phyloP scores from a whole-genome alignment of 2,329 filamentous ascomycete genomes.

The Sarocladium brachiariae region DNA sequence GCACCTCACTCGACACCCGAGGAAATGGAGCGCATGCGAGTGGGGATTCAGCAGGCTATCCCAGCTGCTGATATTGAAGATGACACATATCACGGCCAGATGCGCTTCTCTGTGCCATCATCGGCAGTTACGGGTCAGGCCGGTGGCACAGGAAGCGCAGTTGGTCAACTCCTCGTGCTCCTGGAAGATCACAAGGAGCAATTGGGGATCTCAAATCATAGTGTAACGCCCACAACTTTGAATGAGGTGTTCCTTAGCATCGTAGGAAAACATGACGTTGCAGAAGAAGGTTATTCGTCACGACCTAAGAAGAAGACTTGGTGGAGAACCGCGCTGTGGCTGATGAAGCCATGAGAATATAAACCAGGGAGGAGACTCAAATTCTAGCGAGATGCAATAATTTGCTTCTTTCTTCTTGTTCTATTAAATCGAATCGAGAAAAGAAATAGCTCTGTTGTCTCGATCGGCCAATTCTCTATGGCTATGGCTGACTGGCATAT shows the following conservation, averaged over 20 bases:
- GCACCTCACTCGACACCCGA: conserved; percentile 62
- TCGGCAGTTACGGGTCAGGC: conserved; percentile 17
- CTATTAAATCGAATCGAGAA: too few species aligned
- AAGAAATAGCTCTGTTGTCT: too few species aligned
- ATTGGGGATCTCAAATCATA: conserved; percentile 73
- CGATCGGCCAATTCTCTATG: too few species aligned
- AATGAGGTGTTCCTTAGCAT: conserved; percentile 83
- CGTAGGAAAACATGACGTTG: conserved; percentile 66
- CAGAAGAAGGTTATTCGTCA: conserved; percentile 54
- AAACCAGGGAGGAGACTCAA: not conserved
- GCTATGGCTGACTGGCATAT: too few species aligned
- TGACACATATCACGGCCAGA: conserved; percentile 37
- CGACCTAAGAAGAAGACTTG: conserved; percentile 17
- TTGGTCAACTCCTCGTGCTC: conserved; percentile 60
- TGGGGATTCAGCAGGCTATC: conserved; percentile 55
- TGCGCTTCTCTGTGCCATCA: conserved; percentile 20
- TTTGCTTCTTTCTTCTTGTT: too few species aligned
- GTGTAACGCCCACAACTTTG: conserved; percentile 73
- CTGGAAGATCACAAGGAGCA: conserved; percentile 61
- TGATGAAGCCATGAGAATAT: conserved; percentile 1
- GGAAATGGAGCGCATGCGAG: conserved; percentile 57
- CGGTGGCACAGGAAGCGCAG: conserved; percentile 33
- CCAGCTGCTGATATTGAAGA: conserved; percentile 57
- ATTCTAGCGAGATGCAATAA: not conserved
- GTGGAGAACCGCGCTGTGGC: conserved; percentile 15